A percentile compares a stretch with the other conserved stretches of the same genome.
phyloP scores from a whole-genome alignment of 352 stramenopile genomes.

The Pythium dissotocum region DNA sequence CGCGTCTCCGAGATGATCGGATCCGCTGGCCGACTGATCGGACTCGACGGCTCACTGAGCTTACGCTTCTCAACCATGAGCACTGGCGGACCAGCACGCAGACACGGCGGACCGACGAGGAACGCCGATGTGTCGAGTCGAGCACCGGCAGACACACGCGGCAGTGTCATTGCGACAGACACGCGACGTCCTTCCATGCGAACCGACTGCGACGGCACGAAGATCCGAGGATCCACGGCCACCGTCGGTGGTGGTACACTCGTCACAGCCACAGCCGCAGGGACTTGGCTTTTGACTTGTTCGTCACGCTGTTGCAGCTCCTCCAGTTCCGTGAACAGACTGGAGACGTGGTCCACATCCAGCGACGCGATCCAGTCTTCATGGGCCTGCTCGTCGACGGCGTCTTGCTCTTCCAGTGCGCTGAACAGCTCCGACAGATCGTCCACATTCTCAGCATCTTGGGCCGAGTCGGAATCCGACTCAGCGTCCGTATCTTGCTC shows the following conservation, averaged over 20 bases:
- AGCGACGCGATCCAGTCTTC: conserved; percentile 54
- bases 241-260: neutral
- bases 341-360: conserved; percentile 50
- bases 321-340: conserved; percentile 52
- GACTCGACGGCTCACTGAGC: conserved; percentile 14
- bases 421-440: conserved; percentile 41
- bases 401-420: conserved; percentile 31
- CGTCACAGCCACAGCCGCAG: neutral
- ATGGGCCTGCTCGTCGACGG: neutral
- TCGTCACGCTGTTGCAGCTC: conserved; percentile 14
- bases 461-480: conserved; percentile 19
- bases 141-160: conserved; percentile 8
- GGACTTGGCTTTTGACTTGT: neutral
- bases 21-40: conserved; percentile 23
- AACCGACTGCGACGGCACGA: conserved; percentile 56
- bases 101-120: conserved; percentile 35
- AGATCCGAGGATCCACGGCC: conserved; percentile 33
- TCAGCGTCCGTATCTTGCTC: conserved; percentile 12
- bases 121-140: conserved; percentile 12
- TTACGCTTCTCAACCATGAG: conserved; percentile 51
- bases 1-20: conserved; percentile 47
- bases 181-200: conserved; percentile 41
- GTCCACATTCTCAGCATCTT: conserved; percentile 44
- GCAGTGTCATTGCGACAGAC: neutral
- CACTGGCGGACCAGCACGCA: conserved; percentile 20